phyloP scores from a whole-genome alignment of 2,329 filamentous ascomycete genomes.

The Dactylonectria macrodidyma region DNA sequence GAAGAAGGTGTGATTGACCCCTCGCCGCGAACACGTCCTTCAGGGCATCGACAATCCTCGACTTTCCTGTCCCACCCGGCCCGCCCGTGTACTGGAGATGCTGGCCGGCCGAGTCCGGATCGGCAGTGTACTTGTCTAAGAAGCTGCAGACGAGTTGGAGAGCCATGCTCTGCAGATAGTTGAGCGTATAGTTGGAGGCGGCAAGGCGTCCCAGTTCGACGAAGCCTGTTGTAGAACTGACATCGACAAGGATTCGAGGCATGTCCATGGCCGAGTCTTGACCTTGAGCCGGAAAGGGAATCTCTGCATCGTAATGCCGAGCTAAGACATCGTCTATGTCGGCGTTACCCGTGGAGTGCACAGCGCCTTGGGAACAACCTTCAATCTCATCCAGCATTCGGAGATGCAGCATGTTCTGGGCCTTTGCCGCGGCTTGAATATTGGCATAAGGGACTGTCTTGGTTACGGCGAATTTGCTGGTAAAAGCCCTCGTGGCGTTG shows the following conservation, averaged over 20 bases:
- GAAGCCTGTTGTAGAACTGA: too few relatives aligned
- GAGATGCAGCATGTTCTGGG: constrained; percentile 26
- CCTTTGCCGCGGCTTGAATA: constrained; percentile 20
- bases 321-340: constrained; percentile 23
- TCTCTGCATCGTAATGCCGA: constrained; percentile 14
- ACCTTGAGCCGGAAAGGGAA: constrained; percentile 9
- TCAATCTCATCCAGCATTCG: constrained; percentile 24
- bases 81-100: constrained; percentile 23
- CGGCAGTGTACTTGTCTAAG: constrained; percentile 21
- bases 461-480: constrained; percentile 26
- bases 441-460: constrained; percentile 1
- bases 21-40: constrained; percentile 19
- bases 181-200: background rate
- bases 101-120: constrained; percentile 20
- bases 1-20: constrained; percentile 18
- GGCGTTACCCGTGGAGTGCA: constrained; percentile 2
- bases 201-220: background rate
- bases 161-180: constrained; percentile 3
- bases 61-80: constrained; percentile 21
- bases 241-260: too few relatives aligned
- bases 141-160: constrained; percentile 3
- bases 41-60: constrained; percentile 26
- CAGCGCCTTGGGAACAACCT: background rate
- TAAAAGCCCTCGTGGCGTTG: constrained; percentile 26
- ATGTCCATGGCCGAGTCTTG: too few relatives aligned